Conservation (phyloP, 2,329 filamentous ascomycete genomes). For the Arachnomyces sp. region DNA sequence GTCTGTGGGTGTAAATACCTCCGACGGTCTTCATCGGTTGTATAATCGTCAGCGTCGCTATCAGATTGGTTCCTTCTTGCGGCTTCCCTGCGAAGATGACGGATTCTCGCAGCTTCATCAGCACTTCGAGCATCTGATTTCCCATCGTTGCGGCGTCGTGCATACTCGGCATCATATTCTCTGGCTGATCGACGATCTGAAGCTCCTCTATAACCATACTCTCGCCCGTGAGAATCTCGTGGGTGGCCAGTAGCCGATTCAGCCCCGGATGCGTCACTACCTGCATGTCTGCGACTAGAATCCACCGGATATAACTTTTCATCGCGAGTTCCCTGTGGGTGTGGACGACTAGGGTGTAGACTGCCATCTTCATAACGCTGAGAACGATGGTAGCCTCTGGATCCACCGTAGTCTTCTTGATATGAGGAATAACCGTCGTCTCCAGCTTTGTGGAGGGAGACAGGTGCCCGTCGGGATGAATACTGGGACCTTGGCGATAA, state of each 20-base stretch:
- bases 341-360: conserved; percentile 37
- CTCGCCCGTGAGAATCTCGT: too few species aligned
- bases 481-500: conserved; percentile 17
- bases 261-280: too few species aligned
- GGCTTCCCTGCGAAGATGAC: too few species aligned
- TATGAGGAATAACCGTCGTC: conserved; percentile 36
- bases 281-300: too few species aligned
- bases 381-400: conserved; percentile 31
- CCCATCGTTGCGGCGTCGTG: conserved; percentile 14
- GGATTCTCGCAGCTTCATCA: too few species aligned
- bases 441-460: conserved; percentile 41
- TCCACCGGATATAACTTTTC: too few species aligned
- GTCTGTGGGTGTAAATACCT: not conserved
- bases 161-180: too few species aligned
- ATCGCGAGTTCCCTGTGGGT: too few species aligned
- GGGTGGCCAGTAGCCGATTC: too few species aligned
- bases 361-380: conserved; percentile 16
- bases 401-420: conserved; percentile 38
- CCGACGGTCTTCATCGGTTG: conserved; percentile 3
- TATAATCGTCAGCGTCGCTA: conserved; percentile 4
- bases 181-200: conserved; percentile 2
- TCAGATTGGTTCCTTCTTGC: not conserved
- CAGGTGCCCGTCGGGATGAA: conserved; percentile 35
- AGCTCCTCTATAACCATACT: too few species aligned
- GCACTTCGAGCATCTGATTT: not conserved